Evolutionary conservation across 768 basidiomycete genomes (phyloP).

Genomic region (Suillus variegatus): DNA sequence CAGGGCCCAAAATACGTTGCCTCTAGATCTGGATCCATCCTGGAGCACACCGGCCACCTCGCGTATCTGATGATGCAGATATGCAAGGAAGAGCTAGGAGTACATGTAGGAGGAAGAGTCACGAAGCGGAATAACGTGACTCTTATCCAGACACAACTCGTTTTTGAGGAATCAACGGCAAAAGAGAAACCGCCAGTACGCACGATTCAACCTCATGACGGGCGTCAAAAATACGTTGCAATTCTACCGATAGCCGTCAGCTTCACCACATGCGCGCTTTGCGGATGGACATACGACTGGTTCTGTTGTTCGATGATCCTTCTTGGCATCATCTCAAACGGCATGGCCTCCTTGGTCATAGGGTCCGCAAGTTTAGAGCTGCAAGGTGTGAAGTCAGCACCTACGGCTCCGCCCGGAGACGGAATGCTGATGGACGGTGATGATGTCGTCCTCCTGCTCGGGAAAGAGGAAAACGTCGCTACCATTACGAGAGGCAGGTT

Average conservation of each 20-base stretch:
- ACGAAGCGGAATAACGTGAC: slow-evolving; percentile 18
- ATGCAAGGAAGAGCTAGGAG: slow-evolving; percentile 13
- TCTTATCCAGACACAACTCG: slow-evolving; percentile 11
- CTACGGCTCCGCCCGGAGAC: slow-evolving; percentile 29
- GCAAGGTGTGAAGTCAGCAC: slow-evolving; percentile 16
- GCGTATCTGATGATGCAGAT: slow-evolving; percentile 25
- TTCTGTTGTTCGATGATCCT: slow-evolving; percentile 21
- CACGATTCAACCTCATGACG: neutral
- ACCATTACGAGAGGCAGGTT: slow-evolving; percentile 19
- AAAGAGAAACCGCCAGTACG: neutral
- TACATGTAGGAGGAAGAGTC: slow-evolving; percentile 13
- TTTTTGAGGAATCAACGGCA: neutral
- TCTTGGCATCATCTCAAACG: slow-evolving; percentile 21
- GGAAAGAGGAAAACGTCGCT: slow-evolving; percentile 15
- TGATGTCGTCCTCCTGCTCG: slow-evolving; percentile 16
- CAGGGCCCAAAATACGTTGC: slow-evolving; percentile 28
- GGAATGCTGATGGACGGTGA: slow-evolving; percentile 19
- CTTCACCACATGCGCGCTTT: slow-evolving; percentile 13
- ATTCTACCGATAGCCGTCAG: slow-evolving; percentile 14
- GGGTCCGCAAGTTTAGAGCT: slow-evolving; percentile 14
- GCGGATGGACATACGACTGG: slow-evolving; percentile 20
- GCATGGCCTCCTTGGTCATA: slow-evolving; percentile 18
- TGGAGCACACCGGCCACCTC: slow-evolving; percentile 30
- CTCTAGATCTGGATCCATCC: slow-evolving; percentile 25
- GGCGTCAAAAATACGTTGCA: slow-evolving; percentile 1